A percentile compares a stretch with the other conserved stretches of the same genome.
Evolutionary conservation across 2,329 filamentous ascomycete genomes (phyloP).

Genomic region (Hymenoscyphus fraxineus): DNA sequence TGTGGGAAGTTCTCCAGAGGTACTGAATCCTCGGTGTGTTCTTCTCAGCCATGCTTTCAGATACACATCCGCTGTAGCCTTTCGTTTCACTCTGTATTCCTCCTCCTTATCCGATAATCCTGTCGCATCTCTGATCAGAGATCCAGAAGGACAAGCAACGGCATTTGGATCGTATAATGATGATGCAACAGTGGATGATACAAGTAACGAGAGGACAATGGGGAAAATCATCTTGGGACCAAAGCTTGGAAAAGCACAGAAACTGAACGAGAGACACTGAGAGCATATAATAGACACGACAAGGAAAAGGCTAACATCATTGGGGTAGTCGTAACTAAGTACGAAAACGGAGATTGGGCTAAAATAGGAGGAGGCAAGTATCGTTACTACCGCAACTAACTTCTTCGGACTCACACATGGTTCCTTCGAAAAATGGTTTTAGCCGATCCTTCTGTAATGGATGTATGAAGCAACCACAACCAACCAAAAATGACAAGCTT

Average conservation of each 20-base stretch:
- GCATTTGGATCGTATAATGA: slow-evolving; percentile 36
- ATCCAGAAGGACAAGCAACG: slow-evolving; percentile 37
- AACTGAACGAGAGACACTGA: background rate
- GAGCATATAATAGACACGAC: background rate
- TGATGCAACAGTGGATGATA: slow-evolving; percentile 13
- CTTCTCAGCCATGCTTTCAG: slow-evolving; percentile 40
- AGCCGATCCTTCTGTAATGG: background rate
- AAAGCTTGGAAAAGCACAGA: background rate
- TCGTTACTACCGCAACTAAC: background rate
- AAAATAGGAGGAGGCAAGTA: background rate
- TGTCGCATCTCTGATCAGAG: slow-evolving; percentile 38
- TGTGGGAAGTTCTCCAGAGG: slow-evolving; percentile 36
- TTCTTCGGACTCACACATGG: background rate
- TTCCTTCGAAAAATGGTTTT: background rate
- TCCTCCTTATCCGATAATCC: slow-evolving; percentile 38
- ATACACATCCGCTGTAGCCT: slow-evolving; percentile 37
- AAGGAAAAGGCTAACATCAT: background rate
- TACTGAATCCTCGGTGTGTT: slow-evolving; percentile 36
- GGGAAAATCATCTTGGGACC: slow-evolving; percentile 16
- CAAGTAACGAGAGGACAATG: slow-evolving; percentile 12
- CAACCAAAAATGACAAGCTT: background rate
- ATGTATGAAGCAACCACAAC: background rate
- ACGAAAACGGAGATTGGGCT: background rate
- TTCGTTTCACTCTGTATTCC: slow-evolving; percentile 38
- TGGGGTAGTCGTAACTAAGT: background rate